Base-by-base conservation (phyloP, 2,329 filamentous ascomycete species). In the Venturia oleaginea region DNA sequence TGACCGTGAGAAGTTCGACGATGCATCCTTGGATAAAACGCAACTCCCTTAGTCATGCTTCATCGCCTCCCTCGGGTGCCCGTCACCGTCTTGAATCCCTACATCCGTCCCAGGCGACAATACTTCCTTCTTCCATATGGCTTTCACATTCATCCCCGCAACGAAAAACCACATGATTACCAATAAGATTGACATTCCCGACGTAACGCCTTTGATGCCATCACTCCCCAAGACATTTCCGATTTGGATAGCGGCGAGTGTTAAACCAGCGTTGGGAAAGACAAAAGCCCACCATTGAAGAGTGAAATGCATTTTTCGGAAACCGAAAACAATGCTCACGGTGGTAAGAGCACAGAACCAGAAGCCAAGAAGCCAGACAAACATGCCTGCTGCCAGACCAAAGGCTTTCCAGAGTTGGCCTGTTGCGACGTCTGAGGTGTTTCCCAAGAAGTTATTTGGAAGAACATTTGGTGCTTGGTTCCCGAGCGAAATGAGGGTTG, bases 251-350 rank as follows among this genome's bases (percentile, higher is more conserved):
- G 81, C 81, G 0, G 84, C 82, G 38, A 88, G 76, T 1, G 83
- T 84, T 61, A 88, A 81, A 0, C 85, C 86, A 1, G 82, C 84
- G 65, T 88, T 87, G 6, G 86, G 85, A 69, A 88, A 88, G 40
- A 88, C 81, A 72, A 86, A 86, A 8, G 84, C 83, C 80, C 83
- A 86, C 85, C 84, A 88, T 70, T 75, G 78, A 27, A 83, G 71
- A 6, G 79, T 77, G 70, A 83, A 83, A 1, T 68, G 68, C 70
- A 81, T 83, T 19, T 76, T 72, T 19, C 74, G 71, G 10, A 72
- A 66, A 40, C 76, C 73, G 22, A 74, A 38, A 64, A 78, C 19
- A 8, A 78, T 72, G 2, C 73, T 71, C 0, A 79, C 67, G 1
- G 72, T 74, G 0, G 73, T 73, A 62, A 81, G 76, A 68, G 75